Conservation (phyloP, 176 grass and related monocot genomes). For the Phoenix dactylifera region DNA sequence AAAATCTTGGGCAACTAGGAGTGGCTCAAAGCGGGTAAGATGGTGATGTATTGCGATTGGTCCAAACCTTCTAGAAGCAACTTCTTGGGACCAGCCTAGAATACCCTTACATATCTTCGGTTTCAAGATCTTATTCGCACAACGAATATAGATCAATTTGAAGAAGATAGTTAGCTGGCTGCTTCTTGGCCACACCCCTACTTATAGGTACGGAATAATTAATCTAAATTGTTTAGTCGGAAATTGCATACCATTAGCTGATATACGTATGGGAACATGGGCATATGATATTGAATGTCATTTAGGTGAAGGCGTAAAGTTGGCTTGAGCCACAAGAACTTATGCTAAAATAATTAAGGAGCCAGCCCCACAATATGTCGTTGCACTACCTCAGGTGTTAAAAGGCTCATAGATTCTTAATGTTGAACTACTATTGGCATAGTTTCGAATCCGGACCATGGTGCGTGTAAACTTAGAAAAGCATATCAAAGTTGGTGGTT, state of each 20-base stretch:
- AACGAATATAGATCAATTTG: too few species aligned
- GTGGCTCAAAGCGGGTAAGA: slow-evolving; percentile 4
- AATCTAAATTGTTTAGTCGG: slow-evolving; percentile 22
- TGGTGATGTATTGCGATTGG: slow-evolving; percentile 22
- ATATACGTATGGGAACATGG: slow-evolving; percentile 20
- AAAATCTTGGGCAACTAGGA: too few species aligned
- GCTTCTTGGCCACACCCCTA: too few species aligned
- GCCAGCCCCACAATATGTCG: slow-evolving; percentile 7
- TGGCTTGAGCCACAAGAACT: slow-evolving; percentile 14
- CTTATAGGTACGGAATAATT: not conserved
- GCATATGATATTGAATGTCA: slow-evolving; percentile 15
- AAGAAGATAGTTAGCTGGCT: too few species aligned
- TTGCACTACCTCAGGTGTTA: slow-evolving; percentile 21
- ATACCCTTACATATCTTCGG: not conserved
- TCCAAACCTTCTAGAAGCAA: slow-evolving; percentile 13
- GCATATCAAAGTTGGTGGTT: slow-evolving; percentile 25
- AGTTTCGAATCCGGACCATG: slow-evolving; percentile 17
- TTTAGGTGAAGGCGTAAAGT: slow-evolving; percentile 15
- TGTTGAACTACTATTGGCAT: slow-evolving; percentile 4
- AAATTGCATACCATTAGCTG: slow-evolving; percentile 21
- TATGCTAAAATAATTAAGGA: slow-evolving; percentile 25
- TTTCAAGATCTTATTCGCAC: not conserved
- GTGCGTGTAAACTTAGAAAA: slow-evolving; percentile 18
- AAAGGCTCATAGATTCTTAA: slow-evolving; percentile 6
- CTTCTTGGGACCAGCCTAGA: not conserved